phyloP scores from a whole-genome alignment of 1,284 basidiomycete genomes.

The Xerocomus nothofagi region DNA sequence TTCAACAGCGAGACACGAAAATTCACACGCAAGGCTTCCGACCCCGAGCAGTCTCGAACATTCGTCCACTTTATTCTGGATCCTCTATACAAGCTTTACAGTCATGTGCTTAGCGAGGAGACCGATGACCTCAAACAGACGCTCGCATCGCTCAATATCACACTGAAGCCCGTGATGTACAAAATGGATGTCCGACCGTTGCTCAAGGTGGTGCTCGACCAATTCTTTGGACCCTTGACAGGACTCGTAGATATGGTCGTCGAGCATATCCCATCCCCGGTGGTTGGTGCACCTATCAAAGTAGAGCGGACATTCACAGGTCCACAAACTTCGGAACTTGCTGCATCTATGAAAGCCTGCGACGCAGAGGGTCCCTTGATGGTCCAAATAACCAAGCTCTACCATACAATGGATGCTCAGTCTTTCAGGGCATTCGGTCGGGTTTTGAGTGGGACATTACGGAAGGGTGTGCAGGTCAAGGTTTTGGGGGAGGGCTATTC shows the following conservation, averaged over 20 bases:
- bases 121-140: slow-evolving; percentile 82
- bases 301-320: slow-evolving; percentile 86
- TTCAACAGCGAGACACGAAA: slow-evolving; percentile 83
- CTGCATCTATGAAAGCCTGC: slow-evolving; percentile 78
- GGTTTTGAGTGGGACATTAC: slow-evolving; percentile 88
- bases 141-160: slow-evolving; percentile 79
- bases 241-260: slow-evolving; percentile 93
- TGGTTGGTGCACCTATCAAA: slow-evolving; percentile 70
- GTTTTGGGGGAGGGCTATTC: slow-evolving; percentile 98
- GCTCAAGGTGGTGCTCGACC: slow-evolving; percentile 89
- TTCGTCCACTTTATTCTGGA: slow-evolving; percentile 98
- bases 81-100: slow-evolving; percentile 97
- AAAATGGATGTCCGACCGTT: slow-evolving; percentile 98
- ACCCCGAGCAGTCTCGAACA: slow-evolving; percentile 80
- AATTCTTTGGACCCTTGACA: slow-evolving; percentile 91
- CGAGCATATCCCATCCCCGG: slow-evolving; percentile 85
- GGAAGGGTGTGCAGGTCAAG: slow-evolving; percentile 83
- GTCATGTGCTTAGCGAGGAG: slow-evolving; percentile 91
- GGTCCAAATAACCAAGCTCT: slow-evolving; percentile 92
- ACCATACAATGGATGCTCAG: slow-evolving; percentile 93
- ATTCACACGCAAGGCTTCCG: slow-evolving; percentile 83
- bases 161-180: slow-evolving; percentile 90
- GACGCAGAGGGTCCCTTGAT: slow-evolving; percentile 87
- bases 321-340: slow-evolving; percentile 78
- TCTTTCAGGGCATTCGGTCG: slow-evolving; percentile 96